phyloP scores from a whole-genome alignment of 768 basidiomycete genomes.

The Suillus hirtellus region DNA sequence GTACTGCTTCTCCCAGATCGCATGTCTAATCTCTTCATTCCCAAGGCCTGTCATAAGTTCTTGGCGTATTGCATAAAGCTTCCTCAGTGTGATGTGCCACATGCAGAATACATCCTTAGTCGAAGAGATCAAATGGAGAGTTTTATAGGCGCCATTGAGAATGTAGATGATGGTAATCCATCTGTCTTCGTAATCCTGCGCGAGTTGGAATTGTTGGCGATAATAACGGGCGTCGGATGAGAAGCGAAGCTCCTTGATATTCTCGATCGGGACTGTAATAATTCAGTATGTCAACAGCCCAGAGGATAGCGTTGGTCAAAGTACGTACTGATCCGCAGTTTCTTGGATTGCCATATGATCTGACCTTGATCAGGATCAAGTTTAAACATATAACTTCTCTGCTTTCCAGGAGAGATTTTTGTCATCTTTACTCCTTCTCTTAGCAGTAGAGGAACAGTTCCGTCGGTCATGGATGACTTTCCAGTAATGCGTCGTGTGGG shows the following conservation, averaged over 20 bases:
- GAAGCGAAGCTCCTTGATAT: constrained; percentile 83
- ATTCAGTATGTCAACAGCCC: background rate
- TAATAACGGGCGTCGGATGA: constrained; percentile 71
- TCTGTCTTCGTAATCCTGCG: constrained; percentile 59
- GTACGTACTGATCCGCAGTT: constrained; percentile 60
- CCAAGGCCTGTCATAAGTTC: constrained; percentile 71
- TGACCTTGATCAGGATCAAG: constrained; percentile 81
- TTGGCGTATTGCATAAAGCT: constrained; percentile 63
- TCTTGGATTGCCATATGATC: constrained; percentile 77
- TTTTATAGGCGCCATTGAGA: constrained; percentile 76
- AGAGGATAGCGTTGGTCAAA: constrained; percentile 4
- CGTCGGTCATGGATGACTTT: constrained; percentile 32
- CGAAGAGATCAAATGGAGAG: constrained; percentile 79
- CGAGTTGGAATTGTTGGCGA: constrained; percentile 65
- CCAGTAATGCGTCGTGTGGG: background rate
- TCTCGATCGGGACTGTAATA: constrained; percentile 73
- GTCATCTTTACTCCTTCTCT: constrained; percentile 72
- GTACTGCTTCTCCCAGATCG: constrained; percentile 78
- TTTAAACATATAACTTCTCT: constrained; percentile 68
- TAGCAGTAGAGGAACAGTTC: constrained; percentile 56
- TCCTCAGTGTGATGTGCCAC: constrained; percentile 64
- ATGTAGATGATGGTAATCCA: constrained; percentile 90
- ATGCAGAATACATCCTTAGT: constrained; percentile 60
- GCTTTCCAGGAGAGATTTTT: constrained; percentile 79
- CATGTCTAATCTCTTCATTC: constrained; percentile 60